phyloP scores from a whole-genome alignment of 495 filamentous ascomycete species.

The Aspergillus conjunctus region DNA sequence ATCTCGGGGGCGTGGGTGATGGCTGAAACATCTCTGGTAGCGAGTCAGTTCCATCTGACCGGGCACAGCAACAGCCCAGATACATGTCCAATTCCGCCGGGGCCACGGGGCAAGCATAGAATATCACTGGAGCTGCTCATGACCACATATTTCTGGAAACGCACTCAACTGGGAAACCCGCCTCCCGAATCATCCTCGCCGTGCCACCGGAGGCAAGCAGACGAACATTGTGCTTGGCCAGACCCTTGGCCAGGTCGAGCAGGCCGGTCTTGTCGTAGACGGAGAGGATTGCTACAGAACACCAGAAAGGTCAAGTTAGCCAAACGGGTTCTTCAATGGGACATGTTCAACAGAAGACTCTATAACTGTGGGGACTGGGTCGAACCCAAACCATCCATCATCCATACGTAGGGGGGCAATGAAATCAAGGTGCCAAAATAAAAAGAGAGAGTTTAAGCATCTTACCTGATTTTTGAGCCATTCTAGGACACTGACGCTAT shows the following conservation, averaged over 20 bases:
- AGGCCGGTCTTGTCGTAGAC: slow-evolving; percentile 99
- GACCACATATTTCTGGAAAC: slow-evolving; percentile 31
- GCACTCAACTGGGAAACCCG: slow-evolving; percentile 90
- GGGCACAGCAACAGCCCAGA: background rate
- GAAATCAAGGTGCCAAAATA: background rate
- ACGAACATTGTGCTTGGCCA: slow-evolving; percentile 86
- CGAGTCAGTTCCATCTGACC: slow-evolving; percentile 9
- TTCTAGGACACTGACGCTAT: slow-evolving; percentile 28
- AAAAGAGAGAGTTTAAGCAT: slow-evolving; percentile 13
- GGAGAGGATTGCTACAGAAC: slow-evolving; percentile 79
- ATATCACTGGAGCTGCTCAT: slow-evolving; percentile 1
- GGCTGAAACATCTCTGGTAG: slow-evolving; percentile 84
- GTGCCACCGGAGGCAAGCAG: slow-evolving; percentile 94
- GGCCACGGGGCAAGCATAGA: background rate
- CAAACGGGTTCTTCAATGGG: slow-evolving; percentile 6
- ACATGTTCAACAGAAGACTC: slow-evolving; percentile 16
- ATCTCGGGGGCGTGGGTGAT: slow-evolving; percentile 99
- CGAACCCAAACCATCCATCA: slow-evolving; percentile 26
- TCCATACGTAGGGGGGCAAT: background rate
- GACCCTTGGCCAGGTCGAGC: slow-evolving; percentile 91
- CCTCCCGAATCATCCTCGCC: slow-evolving; percentile 91
- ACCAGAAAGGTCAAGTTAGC: slow-evolving; percentile 13
- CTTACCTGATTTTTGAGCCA: slow-evolving; percentile 52
- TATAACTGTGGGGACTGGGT: slow-evolving; percentile 23
- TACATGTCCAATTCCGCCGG: background rate